A percentile compares a stretch with the other conserved stretches of the same genome.
Conservation (phyloP, 2,329 filamentous ascomycete genomes). For the Aspergillus sp. region DNA sequence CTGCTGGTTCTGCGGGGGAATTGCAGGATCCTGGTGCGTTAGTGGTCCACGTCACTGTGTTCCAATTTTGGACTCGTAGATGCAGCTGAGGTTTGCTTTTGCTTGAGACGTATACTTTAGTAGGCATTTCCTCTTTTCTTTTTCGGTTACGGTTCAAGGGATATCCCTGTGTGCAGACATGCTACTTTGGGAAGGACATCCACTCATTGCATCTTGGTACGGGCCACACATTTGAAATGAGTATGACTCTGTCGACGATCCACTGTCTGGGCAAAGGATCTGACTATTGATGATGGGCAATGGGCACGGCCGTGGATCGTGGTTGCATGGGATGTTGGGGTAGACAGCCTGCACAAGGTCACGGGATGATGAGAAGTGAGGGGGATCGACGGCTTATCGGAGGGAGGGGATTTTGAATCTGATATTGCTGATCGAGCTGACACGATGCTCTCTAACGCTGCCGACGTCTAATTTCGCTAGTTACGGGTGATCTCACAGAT, state of each 20-base stretch:
- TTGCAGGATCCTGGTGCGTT: no score
- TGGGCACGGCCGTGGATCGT: neutral
- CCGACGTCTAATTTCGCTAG: neutral
- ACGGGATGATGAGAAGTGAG: neutral
- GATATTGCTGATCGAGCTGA: neutral
- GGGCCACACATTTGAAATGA: neutral
- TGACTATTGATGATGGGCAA: neutral
- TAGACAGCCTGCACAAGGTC: neutral
- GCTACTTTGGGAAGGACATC: neutral
- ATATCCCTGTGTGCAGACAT: neutral
- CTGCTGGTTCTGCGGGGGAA: no score
- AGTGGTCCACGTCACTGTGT: neutral
- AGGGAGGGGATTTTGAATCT: neutral
- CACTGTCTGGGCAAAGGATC: neutral
- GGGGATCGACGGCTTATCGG: conserved; percentile 1
- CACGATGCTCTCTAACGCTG: neutral
- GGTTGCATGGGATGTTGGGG: neutral
- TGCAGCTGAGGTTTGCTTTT: no score
- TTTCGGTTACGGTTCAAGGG: no score
- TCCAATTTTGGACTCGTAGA: neutral
- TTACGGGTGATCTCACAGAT: neutral
- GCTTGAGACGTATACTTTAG: no score
- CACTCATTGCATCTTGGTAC: neutral
- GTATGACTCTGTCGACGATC: neutral
- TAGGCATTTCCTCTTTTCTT: no score